Percentiles rank a stretch among this genome's conserved stretches.
phyloP scores from a whole-genome alignment of 768 basidiomycete species.

The Suillus tomentosus region DNA sequence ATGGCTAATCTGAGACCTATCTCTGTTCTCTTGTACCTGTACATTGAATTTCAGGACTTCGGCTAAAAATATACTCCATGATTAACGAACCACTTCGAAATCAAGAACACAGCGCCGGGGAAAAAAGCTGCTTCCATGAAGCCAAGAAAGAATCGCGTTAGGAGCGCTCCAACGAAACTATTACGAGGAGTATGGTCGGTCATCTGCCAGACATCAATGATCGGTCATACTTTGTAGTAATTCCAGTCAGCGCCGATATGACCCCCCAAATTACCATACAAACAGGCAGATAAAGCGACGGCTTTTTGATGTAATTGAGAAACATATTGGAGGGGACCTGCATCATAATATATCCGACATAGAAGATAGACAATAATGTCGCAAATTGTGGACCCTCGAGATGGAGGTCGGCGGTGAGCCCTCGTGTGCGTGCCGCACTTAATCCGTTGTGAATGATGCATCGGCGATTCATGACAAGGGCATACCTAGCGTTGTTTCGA shows the following conservation, averaged over 20 bases:
- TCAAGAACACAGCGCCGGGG: conserved; percentile 44
- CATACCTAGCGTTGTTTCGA: conserved; percentile 67
- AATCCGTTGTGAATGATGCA: background rate
- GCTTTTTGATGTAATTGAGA: conserved; percentile 63
- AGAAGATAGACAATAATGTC: conserved; percentile 69
- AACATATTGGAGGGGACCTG: conserved; percentile 67
- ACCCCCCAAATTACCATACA: conserved; percentile 76
- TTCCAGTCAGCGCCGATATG: conserved; percentile 50
- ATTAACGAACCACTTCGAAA: conserved; percentile 36
- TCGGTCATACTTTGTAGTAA: conserved; percentile 32
- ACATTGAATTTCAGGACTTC: conserved; percentile 17
- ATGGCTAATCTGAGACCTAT: conserved; percentile 46
- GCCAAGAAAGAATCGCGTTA: conserved; percentile 54
- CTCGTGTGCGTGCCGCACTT: conserved; percentile 65
- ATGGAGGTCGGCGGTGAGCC: conserved; percentile 64
- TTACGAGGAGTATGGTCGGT: background rate
- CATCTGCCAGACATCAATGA: background rate
- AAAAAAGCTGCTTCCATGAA: conserved; percentile 53
- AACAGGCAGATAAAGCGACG: conserved; percentile 63
- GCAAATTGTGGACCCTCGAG: conserved; percentile 63
- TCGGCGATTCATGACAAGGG: conserved; percentile 5
- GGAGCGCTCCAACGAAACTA: conserved; percentile 44
- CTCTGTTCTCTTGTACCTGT: conserved; percentile 47
- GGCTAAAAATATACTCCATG: conserved; percentile 27
- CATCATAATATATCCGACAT: conserved; percentile 54